Conservation (phyloP, 345 rosid genomes). For the Brassica cretica region DNA sequence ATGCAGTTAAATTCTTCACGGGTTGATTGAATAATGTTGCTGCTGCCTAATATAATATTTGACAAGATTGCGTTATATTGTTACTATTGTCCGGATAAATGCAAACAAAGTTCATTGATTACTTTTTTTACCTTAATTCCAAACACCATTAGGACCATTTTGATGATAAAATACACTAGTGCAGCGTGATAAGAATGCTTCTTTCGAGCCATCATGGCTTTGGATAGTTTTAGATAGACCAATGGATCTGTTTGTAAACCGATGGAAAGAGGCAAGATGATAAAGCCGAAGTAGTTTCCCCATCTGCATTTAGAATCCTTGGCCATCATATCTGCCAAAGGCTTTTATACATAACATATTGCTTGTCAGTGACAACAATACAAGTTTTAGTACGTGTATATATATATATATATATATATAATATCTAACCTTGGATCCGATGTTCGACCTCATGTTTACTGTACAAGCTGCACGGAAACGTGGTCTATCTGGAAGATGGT, state of each 20-base stretch:
- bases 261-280: conserved; percentile 49
- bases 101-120: not conserved
- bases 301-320: conserved; percentile 47
- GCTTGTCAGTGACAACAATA: not conserved
- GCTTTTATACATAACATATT: conserved; percentile 27
- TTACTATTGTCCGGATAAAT: not conserved
- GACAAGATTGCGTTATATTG: not conserved
- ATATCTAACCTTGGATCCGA: conserved; percentile 52
- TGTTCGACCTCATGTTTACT: conserved; percentile 51
- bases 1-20: conserved; percentile 43
- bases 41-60: conserved; percentile 36
- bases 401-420: not conserved
- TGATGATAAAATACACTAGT: conserved; percentile 8
- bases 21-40: conserved; percentile 38
- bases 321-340: conserved; percentile 56
- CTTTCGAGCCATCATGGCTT: conserved; percentile 51
- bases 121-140: conserved; percentile 44
- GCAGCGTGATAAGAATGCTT: conserved; percentile 56
- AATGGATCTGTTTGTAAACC: conserved; percentile 47
- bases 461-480: conserved; percentile 51
- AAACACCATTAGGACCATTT: conserved; percentile 27
- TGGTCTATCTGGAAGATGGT: conserved; percentile 36
- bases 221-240: conserved; percentile 45
- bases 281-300: conserved; percentile 60
- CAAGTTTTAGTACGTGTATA: not conserved